Conservation (phyloP, 495 filamentous ascomycete species). For the Sabuloglossum arenarium region DNA sequence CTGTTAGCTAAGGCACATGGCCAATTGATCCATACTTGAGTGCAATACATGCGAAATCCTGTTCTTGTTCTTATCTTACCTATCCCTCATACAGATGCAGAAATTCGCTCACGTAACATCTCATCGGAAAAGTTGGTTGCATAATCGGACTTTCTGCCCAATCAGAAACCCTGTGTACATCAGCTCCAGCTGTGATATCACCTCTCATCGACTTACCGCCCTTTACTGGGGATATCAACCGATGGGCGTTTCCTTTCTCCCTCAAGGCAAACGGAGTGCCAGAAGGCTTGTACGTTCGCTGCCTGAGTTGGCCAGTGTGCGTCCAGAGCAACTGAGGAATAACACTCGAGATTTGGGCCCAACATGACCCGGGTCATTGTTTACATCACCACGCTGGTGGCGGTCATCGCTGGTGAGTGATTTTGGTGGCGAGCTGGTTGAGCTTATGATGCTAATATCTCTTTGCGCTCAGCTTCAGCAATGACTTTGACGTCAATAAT, state of each 20-base stretch:
- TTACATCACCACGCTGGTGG: neutral
- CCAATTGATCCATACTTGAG: too few relatives aligned
- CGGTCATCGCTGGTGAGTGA: constrained; percentile 4
- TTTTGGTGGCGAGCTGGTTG: neutral
- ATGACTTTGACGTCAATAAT: constrained; percentile 57
- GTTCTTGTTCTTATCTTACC: neutral
- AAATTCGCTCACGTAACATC: neutral
- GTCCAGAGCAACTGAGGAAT: neutral
- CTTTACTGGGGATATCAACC: neutral
- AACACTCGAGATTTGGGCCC: too few relatives aligned
- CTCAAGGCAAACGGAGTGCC: too few relatives aligned
- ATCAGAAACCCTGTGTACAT: neutral
- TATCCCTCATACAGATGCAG: neutral
- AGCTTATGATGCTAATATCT: neutral
- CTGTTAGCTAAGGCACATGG: too few relatives aligned
- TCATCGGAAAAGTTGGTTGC: neutral
- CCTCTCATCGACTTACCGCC: neutral
- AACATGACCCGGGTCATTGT: constrained; percentile 4
- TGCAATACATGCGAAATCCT: neutral
- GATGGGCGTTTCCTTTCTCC: neutral
- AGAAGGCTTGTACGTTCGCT: neutral
- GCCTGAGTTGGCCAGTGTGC: neutral
- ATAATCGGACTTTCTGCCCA: neutral
- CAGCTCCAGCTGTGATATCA: neutral
- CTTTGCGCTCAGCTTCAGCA: constrained; percentile 35